A percentile compares a stretch with the other conserved stretches of the same genome.
These are phyloP conservation scores for Phytophthora capsici DNA, from an alignment of 352 stramenopile genomes.

Conservation along the genomic window DNA sequence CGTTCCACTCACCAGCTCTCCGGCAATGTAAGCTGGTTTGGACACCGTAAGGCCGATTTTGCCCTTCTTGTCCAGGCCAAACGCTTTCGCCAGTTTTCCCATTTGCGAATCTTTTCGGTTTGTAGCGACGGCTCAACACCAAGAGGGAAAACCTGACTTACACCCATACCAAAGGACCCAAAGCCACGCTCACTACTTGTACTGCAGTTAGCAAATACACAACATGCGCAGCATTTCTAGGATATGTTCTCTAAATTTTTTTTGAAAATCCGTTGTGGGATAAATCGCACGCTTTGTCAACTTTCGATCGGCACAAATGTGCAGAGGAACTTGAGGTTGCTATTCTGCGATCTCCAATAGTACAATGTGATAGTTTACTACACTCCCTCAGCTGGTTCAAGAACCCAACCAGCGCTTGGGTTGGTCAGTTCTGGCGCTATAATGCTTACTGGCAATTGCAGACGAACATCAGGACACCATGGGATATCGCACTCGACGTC, in stretches of 20 bases:
- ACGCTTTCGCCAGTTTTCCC: conserved; percentile 56
- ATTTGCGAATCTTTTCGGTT: conserved; percentile 28
- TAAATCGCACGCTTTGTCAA: no score
- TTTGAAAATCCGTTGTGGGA: no score
- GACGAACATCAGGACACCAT: conserved; percentile 63
- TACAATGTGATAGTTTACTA: background rate
- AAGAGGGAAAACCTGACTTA: background rate
- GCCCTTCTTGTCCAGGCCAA: conserved; percentile 67
- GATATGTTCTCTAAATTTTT: no score
- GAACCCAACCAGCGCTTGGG: conserved; percentile 31
- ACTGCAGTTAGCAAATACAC: no score
- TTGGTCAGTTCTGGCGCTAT: conserved; percentile 45
- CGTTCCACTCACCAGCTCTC: conserved; percentile 58
- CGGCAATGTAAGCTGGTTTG: conserved; percentile 67
- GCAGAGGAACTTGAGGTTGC: background rate
- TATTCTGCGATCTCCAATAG: no score
- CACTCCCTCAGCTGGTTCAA: conserved; percentile 16
- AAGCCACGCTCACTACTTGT: no score
- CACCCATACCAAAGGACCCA: background rate
- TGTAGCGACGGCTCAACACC: background rate
- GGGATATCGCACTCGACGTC: conserved; percentile 75
- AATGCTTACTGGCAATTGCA: conserved; percentile 67
- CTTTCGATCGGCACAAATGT: no score
- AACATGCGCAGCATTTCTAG: no score
- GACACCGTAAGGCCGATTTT: conserved; percentile 64